These are phyloP conservation scores for Claviceps spartinae DNA, from an alignment of 2,329 filamentous ascomycete species.

Conservation along the genomic window DNA sequence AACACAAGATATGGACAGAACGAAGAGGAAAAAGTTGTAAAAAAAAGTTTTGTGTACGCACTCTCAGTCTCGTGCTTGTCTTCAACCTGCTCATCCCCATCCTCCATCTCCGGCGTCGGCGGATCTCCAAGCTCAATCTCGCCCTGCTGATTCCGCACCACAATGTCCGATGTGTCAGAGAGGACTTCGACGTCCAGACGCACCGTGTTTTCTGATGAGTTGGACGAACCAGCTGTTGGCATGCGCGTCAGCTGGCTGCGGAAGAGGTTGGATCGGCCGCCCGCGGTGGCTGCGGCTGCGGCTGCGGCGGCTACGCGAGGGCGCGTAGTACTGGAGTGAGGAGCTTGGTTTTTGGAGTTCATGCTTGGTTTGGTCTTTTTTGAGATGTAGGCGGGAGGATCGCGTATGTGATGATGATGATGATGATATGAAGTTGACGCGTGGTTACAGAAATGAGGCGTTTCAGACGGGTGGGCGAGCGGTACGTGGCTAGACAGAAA, in stretches of 20 bases:
- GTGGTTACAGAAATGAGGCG: too few species aligned
- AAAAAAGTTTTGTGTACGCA: constrained; percentile 16
- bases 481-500: too few species aligned
- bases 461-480: too few species aligned
- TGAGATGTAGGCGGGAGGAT: too few species aligned
- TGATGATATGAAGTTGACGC: too few species aligned
- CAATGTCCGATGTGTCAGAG: constrained; percentile 40
- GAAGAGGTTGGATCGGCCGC: constrained; percentile 35
- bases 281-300: constrained; percentile 1
- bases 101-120: constrained; percentile 37
- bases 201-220: constrained; percentile 29
- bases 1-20: not conserved
- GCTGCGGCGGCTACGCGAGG: constrained; percentile 1
- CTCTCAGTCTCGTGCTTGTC: constrained; percentile 44
- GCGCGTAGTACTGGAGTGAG: not conserved
- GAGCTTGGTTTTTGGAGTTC: constrained; percentile 2
- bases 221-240: constrained; percentile 30
- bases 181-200: constrained; percentile 33
- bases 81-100: constrained; percentile 43
- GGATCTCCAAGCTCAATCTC: constrained; percentile 48
- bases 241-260: constrained; percentile 44
- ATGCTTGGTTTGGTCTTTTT: not conserved
- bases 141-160: constrained; percentile 48
- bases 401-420: not conserved
- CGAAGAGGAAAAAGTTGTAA: not conserved